Base-by-base conservation (phyloP, 148 eudicot genomes). In the Drosera capensis region DNA sequence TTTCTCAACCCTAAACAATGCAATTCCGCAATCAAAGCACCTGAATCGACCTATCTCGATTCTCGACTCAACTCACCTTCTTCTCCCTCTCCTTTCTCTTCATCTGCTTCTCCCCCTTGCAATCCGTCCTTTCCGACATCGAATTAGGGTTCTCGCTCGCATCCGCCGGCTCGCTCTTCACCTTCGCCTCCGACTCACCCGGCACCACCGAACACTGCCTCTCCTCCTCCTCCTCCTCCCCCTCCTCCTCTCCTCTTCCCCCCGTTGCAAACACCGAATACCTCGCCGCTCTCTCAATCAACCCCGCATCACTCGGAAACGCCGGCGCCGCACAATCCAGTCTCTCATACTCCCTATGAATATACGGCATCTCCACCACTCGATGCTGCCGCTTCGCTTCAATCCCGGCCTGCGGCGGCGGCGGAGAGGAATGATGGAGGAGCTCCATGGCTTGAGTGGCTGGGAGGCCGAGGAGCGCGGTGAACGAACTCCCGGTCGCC, bases 31-130 rank as follows among this genome's bases (percentile, higher is more conserved):
- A n/a, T n/a, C n/a, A n/a, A n/a, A n/a, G n/a, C n/a, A n/a, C n/a
- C n/a, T n/a, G n/a, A n/a, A n/a, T n/a, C n/a, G n/a, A n/a, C n/a
- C n/a, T n/a, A n/a, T n/a, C n/a, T n/a, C n/a, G n/a, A n/a, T n/a
- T n/a, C n/a, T n/a, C n/a, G n/a, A n/a, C n/a, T n/a, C n/a, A 20
- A 51, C 19, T 31, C 48, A 77, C 86, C 83, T 78, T 85, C 64
- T 68, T 78, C 55, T 81, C 94, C 57, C 78, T 60, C 56, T 78
- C 95, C 60, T 85, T 90, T 2, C 99, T 72, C 72, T 90, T 90
- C 15, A 63, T 56, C 7, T 68, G 46, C 54, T 68, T 83, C 57
- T 62, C 73, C 64, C 60, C 61, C 49, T 56, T 60, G 46, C 26
- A 66, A 17, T 20, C 51, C n/a, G 52, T 48, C 15, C 77, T 70